Base-by-base conservation (phyloP, 2,329 filamentous ascomycete species). In the Sphaerulina populicola region DNA sequence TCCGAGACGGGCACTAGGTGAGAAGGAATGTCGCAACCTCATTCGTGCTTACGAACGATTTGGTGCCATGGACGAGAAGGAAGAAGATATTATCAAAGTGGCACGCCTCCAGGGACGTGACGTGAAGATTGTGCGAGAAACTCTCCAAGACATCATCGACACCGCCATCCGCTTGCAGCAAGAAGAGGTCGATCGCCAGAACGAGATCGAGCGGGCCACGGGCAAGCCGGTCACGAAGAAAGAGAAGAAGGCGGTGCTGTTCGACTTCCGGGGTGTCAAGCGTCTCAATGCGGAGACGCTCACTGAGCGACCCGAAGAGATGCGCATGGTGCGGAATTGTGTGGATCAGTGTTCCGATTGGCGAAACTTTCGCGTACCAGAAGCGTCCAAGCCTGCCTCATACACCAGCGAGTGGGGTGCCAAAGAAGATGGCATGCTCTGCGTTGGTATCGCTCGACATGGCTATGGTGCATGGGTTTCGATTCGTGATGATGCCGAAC, bases 281-380 rank as follows among this genome's bases (percentile, higher is more conserved):
- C 90, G 94, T 62, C 80, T 96, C 63, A 98, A 98, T 65, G 93
- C 93, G 0, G 89, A 95, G 69, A 97, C 93, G 0, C 86, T 96
- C 49, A 81, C 95, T 9, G 91, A 97, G 60, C 84, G 94, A 7
- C 91, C 93, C 0, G 80, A 84, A 42, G 91, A 97, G 64, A 85
- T 97, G 75, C 85, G 83, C 52, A 81, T 96, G 60, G 76, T 98
- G 35, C 85, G 83, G 53, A 79, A 88, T 56, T 82, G 87, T 11
- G 82, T 91, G 31, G 78, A 80, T 9, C 68, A 71, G 31, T 67
- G 71, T 18, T 65, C 81, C 15, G 88, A 96, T 62, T 86, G 82
- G 71, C 81, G 77, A 60, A 85, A 79, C 41, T 98, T 96, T 71
- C 84, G 90, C 18, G 80, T 98, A 29, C 81, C 87, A 0, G 91